Evolutionary conservation across 2,329 filamentous ascomycete genomes (phyloP).

Genomic region (Phaeosphaeria sp.): DNA sequence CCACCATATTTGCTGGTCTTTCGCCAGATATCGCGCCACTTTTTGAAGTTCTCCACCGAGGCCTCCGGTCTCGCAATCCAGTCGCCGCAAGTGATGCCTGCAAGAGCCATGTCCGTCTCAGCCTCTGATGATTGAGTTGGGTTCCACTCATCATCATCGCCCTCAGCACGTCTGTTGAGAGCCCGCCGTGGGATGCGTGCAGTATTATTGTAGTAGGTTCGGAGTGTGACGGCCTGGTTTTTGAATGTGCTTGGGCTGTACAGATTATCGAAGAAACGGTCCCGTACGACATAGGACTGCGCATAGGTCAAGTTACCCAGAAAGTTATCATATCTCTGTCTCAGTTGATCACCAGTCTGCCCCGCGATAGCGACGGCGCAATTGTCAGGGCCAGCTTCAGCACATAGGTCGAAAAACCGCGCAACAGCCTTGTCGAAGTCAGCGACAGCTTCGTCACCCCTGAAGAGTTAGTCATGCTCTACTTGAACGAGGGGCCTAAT

Average conservation of each 20-base stretch:
- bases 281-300: background rate
- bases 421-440: slow-evolving; percentile 25
- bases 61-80: background rate
- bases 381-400: slow-evolving; percentile 50
- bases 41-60: slow-evolving; percentile 3
- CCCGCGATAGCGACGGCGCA: slow-evolving; percentile 8
- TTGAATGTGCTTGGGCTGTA: background rate
- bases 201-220: slow-evolving; percentile 1
- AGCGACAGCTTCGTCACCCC: slow-evolving; percentile 3
- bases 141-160: background rate
- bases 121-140: background rate
- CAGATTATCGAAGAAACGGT: background rate
- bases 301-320: slow-evolving; percentile 2
- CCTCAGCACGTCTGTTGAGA: background rate
- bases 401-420: slow-evolving; percentile 61
- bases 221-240: background rate
- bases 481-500: background rate
- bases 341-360: slow-evolving; percentile 3
- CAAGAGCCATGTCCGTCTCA: background rate
- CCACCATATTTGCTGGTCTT: slow-evolving; percentile 6
- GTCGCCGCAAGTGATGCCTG: slow-evolving; percentile 6
- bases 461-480: background rate
- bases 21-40: background rate
- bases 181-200: background rate
- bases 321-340: slow-evolving; percentile 1